Evolutionary conservation across 2,329 filamentous ascomycete genomes (phyloP), one percentile per base, ranked within the genome.

Genomic region (Aureobasidium melanogenum): DNA sequence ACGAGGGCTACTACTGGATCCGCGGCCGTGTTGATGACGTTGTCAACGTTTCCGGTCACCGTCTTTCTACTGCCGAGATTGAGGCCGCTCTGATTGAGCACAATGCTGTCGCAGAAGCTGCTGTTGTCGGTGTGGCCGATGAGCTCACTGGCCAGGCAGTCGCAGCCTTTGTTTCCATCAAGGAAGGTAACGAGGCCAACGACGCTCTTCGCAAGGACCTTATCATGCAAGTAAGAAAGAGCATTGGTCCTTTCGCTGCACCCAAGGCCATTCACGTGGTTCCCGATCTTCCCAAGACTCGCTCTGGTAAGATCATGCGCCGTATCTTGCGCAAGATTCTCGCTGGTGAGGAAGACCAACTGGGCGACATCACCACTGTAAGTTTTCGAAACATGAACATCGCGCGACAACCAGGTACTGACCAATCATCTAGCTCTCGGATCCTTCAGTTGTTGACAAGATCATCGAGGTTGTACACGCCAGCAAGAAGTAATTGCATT

Each of bases 1-100:
- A 96, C 76, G 94, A 99, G 70, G 94, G 94, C 62, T 99, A 97
- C 82, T 99, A 97, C 85, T 99, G 94, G 94, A 99, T 99, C 74
- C 90, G 94, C 65, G 94, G 94, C 66, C 91, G 94, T 75, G 94
- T 99, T 58, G 94, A 99, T 72, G 94, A 99, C 70, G 94, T 99
- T 46, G 93, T 99, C 75, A 99, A 99, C 76, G 94, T 99, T 64
- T 94, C 89, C 68, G 94, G 94, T 30, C 94, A 99, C 77, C 88
- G 94, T 74, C 82, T 99, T 65, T 97, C 93, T 17, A 99, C 94
- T 10, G 93, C 94, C 38, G 94, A 99, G 76, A 99, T 99, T 66
- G 94, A 99, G 78, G 94, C 94, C 30, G 94, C 94, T 19, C 85
- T 99, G 52, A 87, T 99, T 67, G 93, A 97, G 80, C 92, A 97